These are phyloP conservation scores for Euclidium syriacum DNA, from an alignment of 345 rosid species.

Conservation along the genomic window DNA sequence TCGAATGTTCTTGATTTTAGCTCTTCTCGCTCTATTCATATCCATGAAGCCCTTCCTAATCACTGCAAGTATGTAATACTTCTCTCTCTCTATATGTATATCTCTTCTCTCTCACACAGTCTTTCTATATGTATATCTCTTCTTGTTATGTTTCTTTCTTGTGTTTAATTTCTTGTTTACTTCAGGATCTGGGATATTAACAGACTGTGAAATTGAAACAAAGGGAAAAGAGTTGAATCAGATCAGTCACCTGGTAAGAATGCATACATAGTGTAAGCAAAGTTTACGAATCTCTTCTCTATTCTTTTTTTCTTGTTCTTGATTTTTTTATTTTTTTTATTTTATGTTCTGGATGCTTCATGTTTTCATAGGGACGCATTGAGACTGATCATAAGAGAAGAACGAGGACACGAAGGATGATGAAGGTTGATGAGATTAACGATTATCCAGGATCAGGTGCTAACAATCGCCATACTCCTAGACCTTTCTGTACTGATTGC, in stretches of 20 bases:
- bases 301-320: constrained; percentile 6
- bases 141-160: constrained; percentile 7
- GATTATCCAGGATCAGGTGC: constrained; percentile 83
- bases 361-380: constrained; percentile 4
- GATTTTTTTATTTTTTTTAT: too few relatives aligned
- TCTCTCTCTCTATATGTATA: constrained; percentile 4
- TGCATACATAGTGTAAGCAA: constrained; percentile 3
- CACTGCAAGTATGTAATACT: constrained; percentile 21
- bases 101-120: neutral
- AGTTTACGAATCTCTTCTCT: neutral
- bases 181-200: constrained; percentile 1
- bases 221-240: neutral
- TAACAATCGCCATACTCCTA: constrained; percentile 74
- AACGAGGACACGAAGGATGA: constrained; percentile 22
- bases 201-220: neutral
- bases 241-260: constrained; percentile 16
- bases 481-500: constrained; percentile 38
- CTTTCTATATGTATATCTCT: too few relatives aligned
- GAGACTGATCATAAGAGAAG: constrained; percentile 17
- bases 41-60: constrained; percentile 6
- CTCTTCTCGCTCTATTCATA: constrained; percentile 2
- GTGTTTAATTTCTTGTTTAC: neutral
- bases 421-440: constrained; percentile 36
- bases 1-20: constrained; percentile 7
- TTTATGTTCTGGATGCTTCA: too few relatives aligned